Conservation (phyloP, 2,329 filamentous ascomycete genomes). For the Amauroascus niger region DNA sequence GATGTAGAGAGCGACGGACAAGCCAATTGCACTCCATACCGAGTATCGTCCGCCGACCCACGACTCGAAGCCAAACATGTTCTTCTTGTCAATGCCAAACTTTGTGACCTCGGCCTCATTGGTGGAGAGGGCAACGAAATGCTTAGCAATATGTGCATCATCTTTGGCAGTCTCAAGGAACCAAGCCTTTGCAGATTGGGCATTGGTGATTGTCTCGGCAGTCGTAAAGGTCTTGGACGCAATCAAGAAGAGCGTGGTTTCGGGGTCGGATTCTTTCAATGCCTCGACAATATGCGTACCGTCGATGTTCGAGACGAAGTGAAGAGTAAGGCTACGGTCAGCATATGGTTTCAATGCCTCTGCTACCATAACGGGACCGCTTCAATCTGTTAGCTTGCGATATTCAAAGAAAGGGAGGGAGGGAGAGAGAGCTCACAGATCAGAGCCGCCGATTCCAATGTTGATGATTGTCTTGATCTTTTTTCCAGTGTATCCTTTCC, state of each 20-base stretch:
- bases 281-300: conserved; percentile 96
- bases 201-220: conserved; percentile 92
- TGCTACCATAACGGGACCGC: conserved; percentile 96
- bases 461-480: conserved; percentile 95
- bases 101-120: conserved; percentile 93
- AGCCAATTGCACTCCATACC: conserved; percentile 95
- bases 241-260: conserved; percentile 97
- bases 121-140: conserved; percentile 96
- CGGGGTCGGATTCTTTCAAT: conserved; percentile 75
- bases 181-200: conserved; percentile 94
- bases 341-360: conserved; percentile 95
- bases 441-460: conserved; percentile 94
- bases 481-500: conserved; percentile 97
- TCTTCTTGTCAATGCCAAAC: conserved; percentile 96
- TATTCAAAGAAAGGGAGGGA: too few relatives aligned
- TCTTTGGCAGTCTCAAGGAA: conserved; percentile 83
- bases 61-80: conserved; percentile 99
- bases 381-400: conserved; percentile 34
- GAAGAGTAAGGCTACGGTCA: conserved; percentile 72
- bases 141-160: conserved; percentile 70
- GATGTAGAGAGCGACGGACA: conserved; percentile 89
- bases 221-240: conserved; percentile 99
- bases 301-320: conserved; percentile 99
- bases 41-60: conserved; percentile 98
- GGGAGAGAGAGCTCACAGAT: conserved; percentile 59